Percentiles rank a stretch among this genome's conserved stretches.
phyloP scores from a whole-genome alignment of 2,329 filamentous ascomycete species.

The Colletotrichum shisoi region DNA sequence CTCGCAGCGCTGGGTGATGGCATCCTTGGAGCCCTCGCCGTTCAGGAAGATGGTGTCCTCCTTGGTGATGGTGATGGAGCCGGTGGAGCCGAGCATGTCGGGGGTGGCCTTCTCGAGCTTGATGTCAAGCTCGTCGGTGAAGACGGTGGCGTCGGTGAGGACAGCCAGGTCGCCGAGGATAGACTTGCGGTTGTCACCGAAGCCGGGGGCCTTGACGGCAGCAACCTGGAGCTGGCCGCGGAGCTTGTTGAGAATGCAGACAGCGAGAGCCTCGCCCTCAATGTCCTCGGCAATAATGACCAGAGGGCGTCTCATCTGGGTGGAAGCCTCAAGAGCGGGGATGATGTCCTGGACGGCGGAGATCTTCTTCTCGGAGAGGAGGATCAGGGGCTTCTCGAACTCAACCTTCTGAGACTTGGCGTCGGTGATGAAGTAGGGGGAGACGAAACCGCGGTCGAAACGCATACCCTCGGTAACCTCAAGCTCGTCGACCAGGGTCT shows the following conservation, averaged over 20 bases:
- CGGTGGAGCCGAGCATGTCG: constrained; percentile 95
- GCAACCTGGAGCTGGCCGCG: constrained; percentile 98
- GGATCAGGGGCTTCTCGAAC: constrained; percentile 98
- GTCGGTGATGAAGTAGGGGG: constrained; percentile 99
- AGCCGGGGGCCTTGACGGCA: constrained; percentile 97
- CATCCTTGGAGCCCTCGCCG: constrained; percentile 93
- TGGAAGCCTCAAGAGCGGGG: constrained; percentile 95
- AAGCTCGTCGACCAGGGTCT: constrained; percentile 96
- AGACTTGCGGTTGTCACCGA: constrained; percentile 99
- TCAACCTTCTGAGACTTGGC: constrained; percentile 98
- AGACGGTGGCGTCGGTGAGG: constrained; percentile 95
- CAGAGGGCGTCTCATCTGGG: constrained; percentile 90
- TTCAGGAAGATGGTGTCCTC: constrained; percentile 99
- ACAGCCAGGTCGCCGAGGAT: constrained; percentile 97
- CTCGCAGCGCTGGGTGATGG: constrained; percentile 93
- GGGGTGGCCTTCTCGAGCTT: constrained; percentile 98
- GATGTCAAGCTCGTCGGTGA: constrained; percentile 97
- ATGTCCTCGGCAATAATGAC: constrained; percentile 99
- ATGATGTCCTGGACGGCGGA: constrained; percentile 99
- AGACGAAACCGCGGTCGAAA: constrained; percentile 98
- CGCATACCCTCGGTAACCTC: constrained; percentile 99
- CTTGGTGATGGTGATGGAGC: constrained; percentile 99
- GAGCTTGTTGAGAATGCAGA: constrained; percentile 99
- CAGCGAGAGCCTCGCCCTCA: constrained; percentile 95
- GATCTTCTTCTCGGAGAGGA: constrained; percentile 99